Percentiles rank a stretch among this genome's conserved stretches.
Evolutionary conservation across 805 yeast species (phyloP).

Genomic region (Sungouiozyma ichnusensis): DNA sequence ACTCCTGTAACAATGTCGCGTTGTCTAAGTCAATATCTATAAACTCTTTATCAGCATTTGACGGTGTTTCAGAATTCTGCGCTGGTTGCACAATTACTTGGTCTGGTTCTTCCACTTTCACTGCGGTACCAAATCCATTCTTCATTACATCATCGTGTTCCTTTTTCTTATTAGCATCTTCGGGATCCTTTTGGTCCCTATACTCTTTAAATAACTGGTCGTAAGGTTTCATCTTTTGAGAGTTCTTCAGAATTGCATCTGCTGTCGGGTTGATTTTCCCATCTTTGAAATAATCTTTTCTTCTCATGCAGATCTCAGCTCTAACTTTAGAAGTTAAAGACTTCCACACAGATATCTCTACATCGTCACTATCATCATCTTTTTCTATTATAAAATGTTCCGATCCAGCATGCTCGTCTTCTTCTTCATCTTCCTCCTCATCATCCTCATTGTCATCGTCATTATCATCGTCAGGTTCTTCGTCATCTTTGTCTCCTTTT

Average conservation of each 20-base stretch:
- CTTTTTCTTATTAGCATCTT: slow-evolving; percentile 16
- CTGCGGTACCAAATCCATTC: slow-evolving; percentile 27
- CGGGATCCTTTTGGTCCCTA: slow-evolving; percentile 23
- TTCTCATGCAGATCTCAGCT: slow-evolving; percentile 58
- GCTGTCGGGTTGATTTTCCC: slow-evolving; percentile 52
- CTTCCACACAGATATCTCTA: slow-evolving; percentile 77
- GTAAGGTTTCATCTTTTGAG: slow-evolving; percentile 56
- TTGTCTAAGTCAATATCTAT: slow-evolving; percentile 41
- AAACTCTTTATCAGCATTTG: slow-evolving; percentile 27
- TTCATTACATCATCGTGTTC: slow-evolving; percentile 32
- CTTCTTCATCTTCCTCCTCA: slow-evolving; percentile 35
- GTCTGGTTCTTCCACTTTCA: slow-evolving; percentile 25
- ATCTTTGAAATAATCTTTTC: slow-evolving; percentile 57
- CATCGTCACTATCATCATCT: slow-evolving; percentile 54
- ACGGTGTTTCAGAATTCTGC: slow-evolving; percentile 2
- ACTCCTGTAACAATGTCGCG: slow-evolving; percentile 64
- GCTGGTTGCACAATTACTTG: background rate
- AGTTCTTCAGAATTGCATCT: slow-evolving; percentile 56
- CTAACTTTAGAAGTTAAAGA: slow-evolving; percentile 69
- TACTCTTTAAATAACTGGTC: slow-evolving; percentile 25
- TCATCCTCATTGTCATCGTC: slow-evolving; percentile 26
- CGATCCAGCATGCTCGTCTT: slow-evolving; percentile 34
- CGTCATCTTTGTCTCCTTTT: background rate
- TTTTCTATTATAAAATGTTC: slow-evolving; percentile 37
- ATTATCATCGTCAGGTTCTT: slow-evolving; percentile 19